A percentile compares a stretch with the other conserved stretches of the same genome.
phyloP scores from a whole-genome alignment of 345 rosid genomes.

The Linum usitatissimum region DNA sequence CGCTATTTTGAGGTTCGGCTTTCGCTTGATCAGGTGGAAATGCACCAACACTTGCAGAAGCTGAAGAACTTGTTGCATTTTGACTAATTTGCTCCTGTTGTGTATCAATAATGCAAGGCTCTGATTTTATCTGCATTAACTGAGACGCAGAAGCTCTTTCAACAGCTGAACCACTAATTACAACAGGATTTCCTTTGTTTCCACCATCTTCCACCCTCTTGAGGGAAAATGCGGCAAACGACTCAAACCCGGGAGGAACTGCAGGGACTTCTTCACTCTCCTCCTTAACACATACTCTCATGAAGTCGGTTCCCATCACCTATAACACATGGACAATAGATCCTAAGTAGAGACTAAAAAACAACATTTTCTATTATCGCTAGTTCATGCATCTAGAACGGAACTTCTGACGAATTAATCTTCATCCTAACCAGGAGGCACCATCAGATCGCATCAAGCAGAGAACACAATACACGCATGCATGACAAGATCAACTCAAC shows the following conservation, averaged over 20 bases:
- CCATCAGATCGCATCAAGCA: not conserved
- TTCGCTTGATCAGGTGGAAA: constrained; percentile 36
- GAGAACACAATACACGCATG: not conserved
- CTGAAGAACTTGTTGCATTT: constrained; percentile 24
- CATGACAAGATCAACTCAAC: not conserved
- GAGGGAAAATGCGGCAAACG: constrained; percentile 61
- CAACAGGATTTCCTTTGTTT: constrained; percentile 19
- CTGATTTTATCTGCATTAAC: not conserved
- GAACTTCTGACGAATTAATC: not conserved
- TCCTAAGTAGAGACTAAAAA: not conserved
- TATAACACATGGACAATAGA: constrained; percentile 9
- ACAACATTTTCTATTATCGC: not conserved
- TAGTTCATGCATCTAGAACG: not conserved
- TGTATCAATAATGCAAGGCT: not conserved
- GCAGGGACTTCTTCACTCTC: constrained; percentile 78
- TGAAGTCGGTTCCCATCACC: constrained; percentile 81
- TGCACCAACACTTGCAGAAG: constrained; percentile 33
- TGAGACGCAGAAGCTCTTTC: not conserved
- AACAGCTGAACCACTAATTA: not conserved
- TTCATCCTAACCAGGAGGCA: not conserved
- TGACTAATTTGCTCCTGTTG: constrained; percentile 1
- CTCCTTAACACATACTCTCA: constrained; percentile 71
- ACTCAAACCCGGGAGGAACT: constrained; percentile 94
- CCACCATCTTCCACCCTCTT: constrained; percentile 34
- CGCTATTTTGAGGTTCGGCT: constrained; percentile 24